Evolutionary conservation across 306 rosid species (phyloP), one percentile per base, ranked within the genome.

Genomic region (Acacia confusa): DNA sequence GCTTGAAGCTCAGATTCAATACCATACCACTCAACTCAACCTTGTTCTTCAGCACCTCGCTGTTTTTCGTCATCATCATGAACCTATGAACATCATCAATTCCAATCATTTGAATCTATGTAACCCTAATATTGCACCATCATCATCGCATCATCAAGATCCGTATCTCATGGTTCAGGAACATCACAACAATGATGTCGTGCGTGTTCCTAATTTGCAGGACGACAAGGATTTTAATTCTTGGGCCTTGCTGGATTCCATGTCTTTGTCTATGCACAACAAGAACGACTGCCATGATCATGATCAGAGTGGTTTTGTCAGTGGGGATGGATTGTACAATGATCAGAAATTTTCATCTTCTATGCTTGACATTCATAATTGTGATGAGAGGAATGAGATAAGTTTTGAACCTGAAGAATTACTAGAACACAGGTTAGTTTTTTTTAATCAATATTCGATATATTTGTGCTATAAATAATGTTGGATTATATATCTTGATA

Each of bases 41-140:
- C 57, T 92, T 3, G 78, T 89, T 0, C 90, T 82, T 32, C 97
- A 89, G 8, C 97, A 90, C 1, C 84, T 95, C 8, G 90, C 88
- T 4, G 2, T 90, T 8, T 85, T 75, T 43, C 83, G 79, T 17
- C 85, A 89, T 0, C 94, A 88, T 41, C 45, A 9, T 12, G 15
- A 45, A 83, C 87, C 7, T 61, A 32, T 3, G 58, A 78, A 19
- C 78, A n/a, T 19, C 80, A 45, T 1, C 66, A 67, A 25, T 15
- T 17, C 16, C 58, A 92, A 93, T 41, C 84, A 92, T 0, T 57
- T 87, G 85, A 75, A 79, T 4, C n/a, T 15, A 75, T 85, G 45
- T 88, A 81, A 50, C n/a, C 74, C 74, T 0, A n/a, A 68, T 10
- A 6, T 4, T 52, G 1, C 84, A 4, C 3, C 53, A 16, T 48